Evolutionary conservation across 257 asterid genomes (phyloP), one percentile per base, ranked within the genome.

Genomic region (Nicotiana obtusifolia): DNA sequence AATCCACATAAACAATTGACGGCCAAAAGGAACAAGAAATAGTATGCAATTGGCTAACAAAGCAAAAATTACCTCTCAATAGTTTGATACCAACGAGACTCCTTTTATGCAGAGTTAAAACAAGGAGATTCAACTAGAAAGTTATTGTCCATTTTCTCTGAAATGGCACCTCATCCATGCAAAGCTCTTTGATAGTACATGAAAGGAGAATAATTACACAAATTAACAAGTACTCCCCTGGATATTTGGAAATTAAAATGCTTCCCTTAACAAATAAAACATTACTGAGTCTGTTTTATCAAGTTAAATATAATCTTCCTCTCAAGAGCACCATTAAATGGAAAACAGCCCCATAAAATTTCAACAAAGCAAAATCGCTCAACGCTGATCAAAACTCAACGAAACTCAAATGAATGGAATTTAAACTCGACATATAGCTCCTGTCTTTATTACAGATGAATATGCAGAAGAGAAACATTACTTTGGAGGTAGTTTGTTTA

Each of bases 401-500:
- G 78, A 22, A 22, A 47, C 61, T 47, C 61, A 24, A 5, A 31
- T 75, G 15, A 10, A 26, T 26, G 62, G 62, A 41, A 75, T 47
- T 24, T 47, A 7, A 47, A 73, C 41, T 47, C 24, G 60, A 22
- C 62, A 49, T 49, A 57, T 22, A 49, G 62, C 62, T 75, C 59
- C 24, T 75, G 28, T 15, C 80, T 24, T 75, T 75, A 75, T 75
- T 75, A 75, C 80, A 75, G 62, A 49, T 24, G 80, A 75, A 26
- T 75, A 75, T 75, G 80, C 80, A 24, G 62, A 49, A 22, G 14
- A 71, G 41, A 47, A 49, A 15, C 80, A 75, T 22, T 3, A 73
- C 47, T 11, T 73, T 71, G 47, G 20, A 20, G n/a, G 60, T 71
- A 26, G 95, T 97, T 98, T 95, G 87, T 57, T 47, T 54, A 84